phyloP scores from a whole-genome alignment of 2,329 filamentous ascomycete species.

The Drechmeria coniospora region DNA sequence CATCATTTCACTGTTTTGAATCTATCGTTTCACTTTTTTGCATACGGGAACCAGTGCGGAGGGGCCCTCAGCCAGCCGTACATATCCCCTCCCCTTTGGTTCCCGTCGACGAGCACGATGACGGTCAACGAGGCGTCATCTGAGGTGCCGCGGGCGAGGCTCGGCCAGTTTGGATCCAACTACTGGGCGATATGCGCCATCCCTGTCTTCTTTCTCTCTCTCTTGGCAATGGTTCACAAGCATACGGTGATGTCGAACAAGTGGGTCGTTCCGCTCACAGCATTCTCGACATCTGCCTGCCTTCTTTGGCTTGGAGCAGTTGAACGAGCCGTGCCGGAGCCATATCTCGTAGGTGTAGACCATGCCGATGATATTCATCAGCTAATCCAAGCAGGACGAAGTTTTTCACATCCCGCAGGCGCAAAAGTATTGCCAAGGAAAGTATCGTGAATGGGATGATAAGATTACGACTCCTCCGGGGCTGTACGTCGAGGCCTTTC shows the following conservation, averaged over 20 bases:
- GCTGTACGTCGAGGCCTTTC: constrained; percentile 34
- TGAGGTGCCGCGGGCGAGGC: neutral
- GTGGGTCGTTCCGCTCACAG: constrained; percentile 5
- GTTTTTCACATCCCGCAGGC: constrained; percentile 85
- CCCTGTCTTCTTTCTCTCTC: no score
- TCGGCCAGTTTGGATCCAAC: constrained; percentile 1
- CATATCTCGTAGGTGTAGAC: constrained; percentile 32
- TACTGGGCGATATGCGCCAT: constrained; percentile 3
- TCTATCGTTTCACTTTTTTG: no score
- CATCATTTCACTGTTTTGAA: no score
- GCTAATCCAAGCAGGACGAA: constrained; percentile 57
- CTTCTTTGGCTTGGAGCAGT: constrained; percentile 10
- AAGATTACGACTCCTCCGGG: constrained; percentile 96
- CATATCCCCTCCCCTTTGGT: neutral
- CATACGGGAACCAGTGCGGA: no score
- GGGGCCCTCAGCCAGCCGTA: no score
- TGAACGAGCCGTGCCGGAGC: constrained; percentile 27
- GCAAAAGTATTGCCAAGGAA: constrained; percentile 65
- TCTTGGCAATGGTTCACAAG: no score
- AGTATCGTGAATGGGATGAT: constrained; percentile 72
- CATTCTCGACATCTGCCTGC: constrained; percentile 7
- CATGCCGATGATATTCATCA: neutral
- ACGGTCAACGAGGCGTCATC: constrained; percentile 1
- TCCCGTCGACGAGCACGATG: constrained; percentile 1
- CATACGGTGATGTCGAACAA: neutral